phyloP scores from a whole-genome alignment of 176 grass and related monocot genomes.

The Musa acuminata region DNA sequence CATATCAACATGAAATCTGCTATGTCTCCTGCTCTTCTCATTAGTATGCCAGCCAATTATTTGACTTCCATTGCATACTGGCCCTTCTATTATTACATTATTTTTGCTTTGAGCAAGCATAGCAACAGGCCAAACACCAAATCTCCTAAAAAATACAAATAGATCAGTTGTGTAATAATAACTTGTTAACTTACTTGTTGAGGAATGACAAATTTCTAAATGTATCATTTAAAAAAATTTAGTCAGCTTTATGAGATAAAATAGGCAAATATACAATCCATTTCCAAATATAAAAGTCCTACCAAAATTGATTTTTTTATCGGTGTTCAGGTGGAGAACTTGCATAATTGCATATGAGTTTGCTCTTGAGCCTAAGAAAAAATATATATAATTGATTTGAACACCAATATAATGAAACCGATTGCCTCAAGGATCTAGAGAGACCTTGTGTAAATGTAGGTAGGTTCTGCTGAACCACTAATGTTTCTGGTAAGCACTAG shows the following conservation, averaged over 20 bases:
- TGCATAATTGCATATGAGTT: neutral
- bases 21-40: conserved; percentile 53
- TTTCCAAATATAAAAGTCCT: neutral
- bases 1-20: conserved; percentile 92
- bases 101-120: conserved; percentile 45
- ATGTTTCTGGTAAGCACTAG: no score
- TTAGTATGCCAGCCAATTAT: conserved; percentile 85
- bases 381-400: no score
- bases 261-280: neutral
- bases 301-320: neutral
- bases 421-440: no score
- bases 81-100: conserved; percentile 55
- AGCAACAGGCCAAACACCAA: conserved; percentile 91
- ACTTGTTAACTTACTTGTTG: neutral
- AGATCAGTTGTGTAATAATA: neutral
- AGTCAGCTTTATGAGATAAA: neutral
- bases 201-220: neutral
- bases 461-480: no score
- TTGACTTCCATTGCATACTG: conserved; percentile 67
- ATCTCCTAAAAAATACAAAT: conserved; percentile 43
- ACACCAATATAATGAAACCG: no score
- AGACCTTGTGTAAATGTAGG: no score
- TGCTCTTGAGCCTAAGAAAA: no score
- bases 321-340: neutral
- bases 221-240: neutral